These are phyloP conservation scores for Sporothrix schenckii DNA, from an alignment of 2,329 filamentous ascomycete species.

Conservation along the genomic window DNA sequence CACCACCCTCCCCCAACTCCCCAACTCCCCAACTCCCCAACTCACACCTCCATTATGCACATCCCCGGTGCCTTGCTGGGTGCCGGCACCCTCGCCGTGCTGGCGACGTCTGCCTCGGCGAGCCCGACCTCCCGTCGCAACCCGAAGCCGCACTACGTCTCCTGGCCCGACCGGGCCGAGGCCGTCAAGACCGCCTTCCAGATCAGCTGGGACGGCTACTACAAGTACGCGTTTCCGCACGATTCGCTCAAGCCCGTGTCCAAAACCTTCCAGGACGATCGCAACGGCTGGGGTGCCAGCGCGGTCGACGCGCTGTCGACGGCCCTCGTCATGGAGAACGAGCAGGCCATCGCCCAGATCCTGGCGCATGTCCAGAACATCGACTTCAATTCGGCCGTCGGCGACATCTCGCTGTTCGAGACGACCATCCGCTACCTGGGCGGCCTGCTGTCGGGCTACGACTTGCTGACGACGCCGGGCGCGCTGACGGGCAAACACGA, in stretches of 20 bases:
- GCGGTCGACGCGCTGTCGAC: constrained; percentile 81
- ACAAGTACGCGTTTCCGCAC: constrained; percentile 72
- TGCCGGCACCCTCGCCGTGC: constrained; percentile 22
- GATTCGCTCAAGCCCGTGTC: constrained; percentile 73
- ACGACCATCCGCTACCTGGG: constrained; percentile 88
- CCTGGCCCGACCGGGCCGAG: constrained; percentile 52
- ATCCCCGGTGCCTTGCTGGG: constrained; percentile 13
- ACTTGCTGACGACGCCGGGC: constrained; percentile 64
- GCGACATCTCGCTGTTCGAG: constrained; percentile 77
- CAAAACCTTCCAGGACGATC: constrained; percentile 67
- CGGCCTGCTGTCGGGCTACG: constrained; percentile 75
- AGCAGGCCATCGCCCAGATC: constrained; percentile 69
- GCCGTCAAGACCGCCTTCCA: constrained; percentile 70
- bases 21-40: too few species aligned
- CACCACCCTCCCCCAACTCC: background rate
- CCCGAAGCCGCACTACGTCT: constrained; percentile 35
- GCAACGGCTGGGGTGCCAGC: constrained; percentile 83
- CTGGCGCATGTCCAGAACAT: constrained; percentile 70
- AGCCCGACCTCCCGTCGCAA: constrained; percentile 25
- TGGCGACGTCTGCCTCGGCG: constrained; percentile 28
- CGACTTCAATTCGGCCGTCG: constrained; percentile 66
- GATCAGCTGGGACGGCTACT: constrained; percentile 73
- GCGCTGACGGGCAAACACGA: constrained; percentile 56
- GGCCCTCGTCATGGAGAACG: constrained; percentile 73
- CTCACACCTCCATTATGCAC: constrained; percentile 28